Conservation (phyloP, 331 rosid genomes). For the Telfairia occidentalis region DNA sequence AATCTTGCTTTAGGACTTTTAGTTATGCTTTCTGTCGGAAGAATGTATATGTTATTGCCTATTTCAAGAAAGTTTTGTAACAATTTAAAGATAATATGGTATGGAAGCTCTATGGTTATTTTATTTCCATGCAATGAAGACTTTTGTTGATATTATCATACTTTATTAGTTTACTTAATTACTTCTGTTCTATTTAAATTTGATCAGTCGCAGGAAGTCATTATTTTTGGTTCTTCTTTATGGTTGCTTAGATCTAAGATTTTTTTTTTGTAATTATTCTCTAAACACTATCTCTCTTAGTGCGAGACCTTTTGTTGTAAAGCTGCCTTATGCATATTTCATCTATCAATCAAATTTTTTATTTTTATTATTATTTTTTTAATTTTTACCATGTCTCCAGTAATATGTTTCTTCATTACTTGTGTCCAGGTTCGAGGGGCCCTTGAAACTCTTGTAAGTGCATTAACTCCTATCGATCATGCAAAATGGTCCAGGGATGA, state of each 20-base stretch:
- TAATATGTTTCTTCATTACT: conserved; percentile 3
- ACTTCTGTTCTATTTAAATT: neutral
- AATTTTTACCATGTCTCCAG: conserved; percentile 8
- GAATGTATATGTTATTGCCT: neutral
- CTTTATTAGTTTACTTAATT: neutral
- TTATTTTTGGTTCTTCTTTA: neutral
- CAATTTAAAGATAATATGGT: neutral
- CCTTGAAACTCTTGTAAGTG: conserved; percentile 78
- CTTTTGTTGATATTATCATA: neutral
- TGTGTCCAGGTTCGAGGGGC: conserved; percentile 77
- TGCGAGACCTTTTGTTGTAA: neutral
- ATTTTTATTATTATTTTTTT: neutral
- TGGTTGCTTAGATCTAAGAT: neutral
- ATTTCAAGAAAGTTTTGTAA: neutral
- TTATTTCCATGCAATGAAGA: neutral
- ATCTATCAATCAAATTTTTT: neutral
- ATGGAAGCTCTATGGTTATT: neutral
- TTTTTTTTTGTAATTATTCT: neutral
- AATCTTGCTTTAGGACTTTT: neutral
- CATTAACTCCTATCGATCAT: conserved; percentile 73
- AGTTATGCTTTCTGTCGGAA: neutral
- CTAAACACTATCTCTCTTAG: neutral
- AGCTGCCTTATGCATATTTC: neutral
- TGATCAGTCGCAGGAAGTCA: neutral
- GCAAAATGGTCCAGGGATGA: conserved; percentile 54